Evolutionary conservation across 129 eudicot species (phyloP).

Genomic region (Solidago caesia): DNA sequence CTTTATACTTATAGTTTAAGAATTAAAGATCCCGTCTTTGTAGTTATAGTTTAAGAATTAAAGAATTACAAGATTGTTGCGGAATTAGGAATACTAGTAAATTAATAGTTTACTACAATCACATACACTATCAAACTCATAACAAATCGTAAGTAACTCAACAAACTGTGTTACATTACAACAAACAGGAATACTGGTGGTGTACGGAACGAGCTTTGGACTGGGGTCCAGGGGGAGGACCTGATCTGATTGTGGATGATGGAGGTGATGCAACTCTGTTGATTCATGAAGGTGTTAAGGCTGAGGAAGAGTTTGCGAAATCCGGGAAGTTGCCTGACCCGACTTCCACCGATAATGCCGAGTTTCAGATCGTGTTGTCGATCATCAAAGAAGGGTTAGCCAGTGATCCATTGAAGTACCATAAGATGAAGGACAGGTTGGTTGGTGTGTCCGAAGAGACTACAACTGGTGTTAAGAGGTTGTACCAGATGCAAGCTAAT

Average conservation of each 20-base stretch:
- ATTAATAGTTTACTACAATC: too few species aligned
- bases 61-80: too few species aligned
- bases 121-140: too few species aligned
- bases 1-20: too few species aligned
- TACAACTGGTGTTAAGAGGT: slow-evolving; percentile 93
- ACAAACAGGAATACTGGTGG: slow-evolving; percentile 82
- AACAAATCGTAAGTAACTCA: background rate
- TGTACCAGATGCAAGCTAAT: slow-evolving; percentile 39
- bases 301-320: slow-evolving; percentile 73
- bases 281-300: slow-evolving; percentile 84
- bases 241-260: slow-evolving; percentile 71
- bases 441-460: slow-evolving; percentile 93
- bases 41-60: too few species aligned
- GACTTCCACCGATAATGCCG: slow-evolving; percentile 57
- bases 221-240: slow-evolving; percentile 81
- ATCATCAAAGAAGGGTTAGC: slow-evolving; percentile 60
- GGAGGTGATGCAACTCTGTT: slow-evolving; percentile 72
- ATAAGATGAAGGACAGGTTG: slow-evolving; percentile 79
- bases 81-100: too few species aligned
- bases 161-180: background rate
- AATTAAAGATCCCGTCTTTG: too few species aligned
- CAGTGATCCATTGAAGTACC: slow-evolving; percentile 59
- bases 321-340: slow-evolving; percentile 66
- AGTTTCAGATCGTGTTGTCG: slow-evolving; percentile 68
- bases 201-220: slow-evolving; percentile 78